These are phyloP conservation scores for Cyamopsis tetragonoloba DNA, from an alignment of 306 rosid genomes.

Conservation along the genomic window DNA sequence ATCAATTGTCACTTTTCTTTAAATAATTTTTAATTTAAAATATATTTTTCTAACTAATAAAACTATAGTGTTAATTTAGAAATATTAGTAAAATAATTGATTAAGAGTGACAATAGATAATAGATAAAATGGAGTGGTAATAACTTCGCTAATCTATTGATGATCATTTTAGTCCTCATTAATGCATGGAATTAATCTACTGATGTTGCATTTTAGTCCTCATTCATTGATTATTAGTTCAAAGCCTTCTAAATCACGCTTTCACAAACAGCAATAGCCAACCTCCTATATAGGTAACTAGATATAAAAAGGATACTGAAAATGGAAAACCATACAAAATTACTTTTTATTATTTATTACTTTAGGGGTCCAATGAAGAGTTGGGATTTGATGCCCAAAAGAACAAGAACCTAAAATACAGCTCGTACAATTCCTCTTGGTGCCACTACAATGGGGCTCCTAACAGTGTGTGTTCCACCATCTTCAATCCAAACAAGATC, in stretches of 20 bases:
- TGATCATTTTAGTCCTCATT: too few relatives aligned
- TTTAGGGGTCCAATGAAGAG: background rate
- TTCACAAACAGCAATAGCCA: background rate
- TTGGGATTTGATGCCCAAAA: background rate
- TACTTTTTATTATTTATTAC: background rate
- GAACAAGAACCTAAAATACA: background rate
- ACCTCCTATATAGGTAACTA: background rate
- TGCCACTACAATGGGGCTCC: constrained; percentile 32
- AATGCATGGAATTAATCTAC: too few relatives aligned
- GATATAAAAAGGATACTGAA: background rate
- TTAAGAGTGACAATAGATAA: too few relatives aligned
- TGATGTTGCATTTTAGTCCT: too few relatives aligned
- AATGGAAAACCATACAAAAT: background rate
- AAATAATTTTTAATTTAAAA: too few relatives aligned
- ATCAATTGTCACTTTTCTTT: too few relatives aligned
- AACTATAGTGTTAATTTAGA: too few relatives aligned
- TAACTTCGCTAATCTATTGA: too few relatives aligned
- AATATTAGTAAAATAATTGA: too few relatives aligned
- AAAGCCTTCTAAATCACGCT: background rate
- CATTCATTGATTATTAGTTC: background rate
- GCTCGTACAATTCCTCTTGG: constrained; percentile 7
- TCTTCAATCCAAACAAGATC: constrained; percentile 29
- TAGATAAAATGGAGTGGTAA: too few relatives aligned
- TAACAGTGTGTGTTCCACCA: constrained; percentile 14
- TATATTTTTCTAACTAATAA: too few relatives aligned